phyloP scores from a whole-genome alignment of 495 filamentous ascomycete genomes.

The Neurospora sp. region DNA sequence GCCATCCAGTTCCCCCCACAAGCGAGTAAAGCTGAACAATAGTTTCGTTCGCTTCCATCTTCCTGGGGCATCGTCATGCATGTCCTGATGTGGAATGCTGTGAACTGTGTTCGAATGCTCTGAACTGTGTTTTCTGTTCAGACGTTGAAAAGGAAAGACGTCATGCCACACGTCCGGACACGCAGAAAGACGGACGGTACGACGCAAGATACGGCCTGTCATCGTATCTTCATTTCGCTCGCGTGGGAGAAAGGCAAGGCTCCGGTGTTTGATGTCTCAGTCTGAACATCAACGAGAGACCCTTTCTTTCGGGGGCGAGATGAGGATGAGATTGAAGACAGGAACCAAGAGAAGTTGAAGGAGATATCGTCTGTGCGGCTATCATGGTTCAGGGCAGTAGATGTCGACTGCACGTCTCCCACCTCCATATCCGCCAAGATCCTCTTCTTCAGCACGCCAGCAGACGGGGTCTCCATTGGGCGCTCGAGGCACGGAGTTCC shows the following conservation, averaged over 20 bases:
- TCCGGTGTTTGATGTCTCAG: not conserved
- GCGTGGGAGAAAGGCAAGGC: not conserved
- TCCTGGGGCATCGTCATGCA: not conserved
- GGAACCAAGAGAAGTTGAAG: not conserved
- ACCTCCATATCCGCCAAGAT: not conserved
- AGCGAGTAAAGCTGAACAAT: not conserved
- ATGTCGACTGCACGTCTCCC: not conserved
- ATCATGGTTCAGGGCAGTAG: not conserved
- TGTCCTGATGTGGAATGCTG: not conserved
- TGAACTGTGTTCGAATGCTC: too few species aligned
- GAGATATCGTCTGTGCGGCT: not conserved
- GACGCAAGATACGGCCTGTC: not conserved
- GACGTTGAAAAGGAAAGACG: too few species aligned
- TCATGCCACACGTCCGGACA: too few species aligned
- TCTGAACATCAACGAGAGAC: not conserved
- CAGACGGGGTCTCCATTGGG: not conserved
- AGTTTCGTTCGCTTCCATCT: not conserved
- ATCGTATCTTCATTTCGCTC: not conserved
- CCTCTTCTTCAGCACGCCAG: not conserved
- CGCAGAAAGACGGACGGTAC: not conserved
- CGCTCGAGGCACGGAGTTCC: not conserved
- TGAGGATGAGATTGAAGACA: not conserved
- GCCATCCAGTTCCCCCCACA: not conserved
- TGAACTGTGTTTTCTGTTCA: not conserved
- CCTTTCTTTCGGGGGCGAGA: not conserved